Base-by-base conservation (phyloP, 768 basidiomycete genomes). In the Sporobolomyces roseus region DNA sequence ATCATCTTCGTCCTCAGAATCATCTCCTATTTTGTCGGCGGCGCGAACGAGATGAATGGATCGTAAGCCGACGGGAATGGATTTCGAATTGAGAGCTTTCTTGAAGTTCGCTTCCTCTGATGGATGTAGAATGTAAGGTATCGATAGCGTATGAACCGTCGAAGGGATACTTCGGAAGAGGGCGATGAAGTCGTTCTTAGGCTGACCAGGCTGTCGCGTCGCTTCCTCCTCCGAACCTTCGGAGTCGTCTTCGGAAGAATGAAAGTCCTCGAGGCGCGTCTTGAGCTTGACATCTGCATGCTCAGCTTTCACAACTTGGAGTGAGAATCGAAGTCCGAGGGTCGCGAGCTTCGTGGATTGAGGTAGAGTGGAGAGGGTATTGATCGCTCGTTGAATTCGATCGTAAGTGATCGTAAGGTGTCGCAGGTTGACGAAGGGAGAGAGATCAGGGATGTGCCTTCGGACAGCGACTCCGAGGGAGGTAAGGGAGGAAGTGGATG, bases 391-490 rank as follows among this genome's bases (percentile, higher is more conserved):
- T 4, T 6, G 4, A 10, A 23, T 19, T 6, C 14, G 35, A 4
- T 13, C 52, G 52, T 8, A 32, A 14, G 30, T 53, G 52, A 53
- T n/a, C 30, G 52, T 36, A 32, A 53, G 52, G n/a, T 53, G 52
- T 16, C n/a, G 10, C 13, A 53, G 52, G 23, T 53, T 32, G 12
- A 3, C 14, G 52, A 53, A 53, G 14, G 6, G 6, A 10, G 52
- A 30, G 21, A 53, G 30, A 21, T 53, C 52, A 14, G 52, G 52
- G 9, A 35, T 4, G 6, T 30, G 8, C 21, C 30, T 30, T 33
- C 52, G 52, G 21, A 53, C 52, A 14, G 52, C 12, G 12, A 53
- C 52, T 32, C 52, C 52, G 29, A 53, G 52, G 19, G 52, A 53
- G n/a, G 52, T 53, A 17, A 53, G 32, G 9, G 52, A 53, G 10